Percentiles rank a stretch among this genome's conserved stretches.
Conservation (phyloP, 306 rosid genomes). For the Chamaecrista fasciculata region DNA sequence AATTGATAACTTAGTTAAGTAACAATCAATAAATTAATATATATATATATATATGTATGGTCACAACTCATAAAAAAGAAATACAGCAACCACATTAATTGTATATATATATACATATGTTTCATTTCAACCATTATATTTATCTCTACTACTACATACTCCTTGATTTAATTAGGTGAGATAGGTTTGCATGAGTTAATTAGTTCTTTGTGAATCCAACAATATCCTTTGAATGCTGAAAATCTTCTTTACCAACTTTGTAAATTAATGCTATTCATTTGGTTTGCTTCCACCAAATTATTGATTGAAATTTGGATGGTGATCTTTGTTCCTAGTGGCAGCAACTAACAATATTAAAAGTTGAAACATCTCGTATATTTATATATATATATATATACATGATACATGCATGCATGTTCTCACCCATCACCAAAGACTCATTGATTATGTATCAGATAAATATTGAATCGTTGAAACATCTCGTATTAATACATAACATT, state of each 20-base stretch:
- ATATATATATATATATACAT: neutral
- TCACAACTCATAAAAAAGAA: slow-evolving; percentile 21
- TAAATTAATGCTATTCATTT: slow-evolving; percentile 35
- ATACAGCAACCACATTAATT: neutral
- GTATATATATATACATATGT: slow-evolving; percentile 3
- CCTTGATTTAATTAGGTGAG: slow-evolving; percentile 20
- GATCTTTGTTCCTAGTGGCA: neutral
- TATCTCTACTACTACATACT: slow-evolving; percentile 14
- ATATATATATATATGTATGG: neutral
- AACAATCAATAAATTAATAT: neutral
- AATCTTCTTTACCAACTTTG: slow-evolving; percentile 39
- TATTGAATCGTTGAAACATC: too few relatives aligned
- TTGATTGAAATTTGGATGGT: slow-evolving; percentile 5
- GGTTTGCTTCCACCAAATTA: slow-evolving; percentile 13
- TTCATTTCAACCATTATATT: slow-evolving; percentile 3
- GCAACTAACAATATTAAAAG: slow-evolving; percentile 22
- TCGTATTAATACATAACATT: too few relatives aligned
- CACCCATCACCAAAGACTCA: too few relatives aligned
- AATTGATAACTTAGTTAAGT: too few relatives aligned
- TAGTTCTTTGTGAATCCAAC: neutral
- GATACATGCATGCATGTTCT: too few relatives aligned
- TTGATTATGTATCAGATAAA: too few relatives aligned
- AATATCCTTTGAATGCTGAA: slow-evolving; percentile 36
- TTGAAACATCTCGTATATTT: neutral
- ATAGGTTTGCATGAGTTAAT: slow-evolving; percentile 4